Evolutionary conservation across 371 early-diverging fungal genomes (phyloP).

Genomic region (Chytridiales sp.): DNA sequence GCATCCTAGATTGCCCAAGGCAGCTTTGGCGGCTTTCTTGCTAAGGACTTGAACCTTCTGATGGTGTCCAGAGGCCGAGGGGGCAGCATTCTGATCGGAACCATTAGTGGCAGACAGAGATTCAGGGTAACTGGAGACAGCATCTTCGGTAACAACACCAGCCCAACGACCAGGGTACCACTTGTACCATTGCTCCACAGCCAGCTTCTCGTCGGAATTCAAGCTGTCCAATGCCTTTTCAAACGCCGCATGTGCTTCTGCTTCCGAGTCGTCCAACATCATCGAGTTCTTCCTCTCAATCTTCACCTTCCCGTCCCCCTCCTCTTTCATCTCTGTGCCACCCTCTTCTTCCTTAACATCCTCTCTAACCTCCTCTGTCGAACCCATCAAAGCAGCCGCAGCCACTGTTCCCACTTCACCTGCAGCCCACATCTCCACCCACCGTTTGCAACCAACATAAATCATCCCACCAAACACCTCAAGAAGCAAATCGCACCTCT

Average conservation of each 20-base stretch:
- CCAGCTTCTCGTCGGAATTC: slow-evolving; percentile 33
- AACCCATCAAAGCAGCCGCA: too few relatives aligned
- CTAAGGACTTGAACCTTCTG: neutral
- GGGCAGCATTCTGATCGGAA: too few relatives aligned
- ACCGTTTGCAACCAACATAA: slow-evolving; percentile 26
- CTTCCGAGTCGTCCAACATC: neutral
- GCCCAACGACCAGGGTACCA: slow-evolving; percentile 46
- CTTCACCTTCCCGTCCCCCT: too few relatives aligned
- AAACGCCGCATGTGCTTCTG: neutral
- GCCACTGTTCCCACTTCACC: neutral
- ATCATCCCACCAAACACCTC: slow-evolving; percentile 41
- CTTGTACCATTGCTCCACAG: slow-evolving; percentile 49
- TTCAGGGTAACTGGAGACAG: too few relatives aligned
- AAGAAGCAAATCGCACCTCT: slow-evolving; percentile 22
- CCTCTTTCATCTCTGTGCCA: too few relatives aligned
- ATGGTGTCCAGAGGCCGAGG: neutral
- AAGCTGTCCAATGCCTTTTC: slow-evolving; percentile 16
- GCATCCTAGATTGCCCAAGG: slow-evolving; percentile 1
- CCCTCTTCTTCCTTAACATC: too few relatives aligned
- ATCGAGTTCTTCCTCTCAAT: too few relatives aligned
- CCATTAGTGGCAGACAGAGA: too few relatives aligned
- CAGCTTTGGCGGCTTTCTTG: slow-evolving; percentile 5
- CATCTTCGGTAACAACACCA: neutral
- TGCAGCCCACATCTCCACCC: neutral
- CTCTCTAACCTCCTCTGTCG: too few relatives aligned